These are phyloP conservation scores for Plasmodium ovale DNA, from an alignment of 169 alveolate genomes.

Conservation along the genomic window DNA sequence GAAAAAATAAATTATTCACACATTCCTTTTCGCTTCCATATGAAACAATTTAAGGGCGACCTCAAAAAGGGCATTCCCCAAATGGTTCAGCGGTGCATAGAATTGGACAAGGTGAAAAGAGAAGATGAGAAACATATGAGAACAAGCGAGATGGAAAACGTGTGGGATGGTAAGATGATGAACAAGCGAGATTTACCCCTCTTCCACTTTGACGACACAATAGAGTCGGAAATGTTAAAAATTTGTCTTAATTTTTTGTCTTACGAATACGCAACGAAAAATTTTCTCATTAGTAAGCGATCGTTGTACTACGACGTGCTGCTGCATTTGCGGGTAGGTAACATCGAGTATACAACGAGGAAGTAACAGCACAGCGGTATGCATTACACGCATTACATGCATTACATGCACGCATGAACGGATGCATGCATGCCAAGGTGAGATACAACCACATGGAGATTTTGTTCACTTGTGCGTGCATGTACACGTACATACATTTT, in stretches of 20 bases:
- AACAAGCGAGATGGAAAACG: neutral
- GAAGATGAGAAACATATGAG: neutral
- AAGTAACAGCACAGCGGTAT: no score
- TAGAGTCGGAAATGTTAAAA: conserved; percentile 3
- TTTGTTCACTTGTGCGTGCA: no score
- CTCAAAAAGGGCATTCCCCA: neutral
- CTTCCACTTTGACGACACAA: neutral
- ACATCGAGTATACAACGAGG: no score
- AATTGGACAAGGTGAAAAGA: neutral
- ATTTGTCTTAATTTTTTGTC: conserved; percentile 40
- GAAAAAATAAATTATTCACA: neutral
- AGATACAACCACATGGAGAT: no score
- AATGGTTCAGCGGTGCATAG: neutral
- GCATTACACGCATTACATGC: no score
- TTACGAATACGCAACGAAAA: neutral
- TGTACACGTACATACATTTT: neutral
- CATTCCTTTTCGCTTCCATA: neutral
- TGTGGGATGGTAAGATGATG: no score
- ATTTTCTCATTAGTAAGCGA: conserved; percentile 17
- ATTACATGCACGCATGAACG: no score
- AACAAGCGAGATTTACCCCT: no score
- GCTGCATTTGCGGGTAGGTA: no score
- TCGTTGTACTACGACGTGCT: conserved; percentile 25
- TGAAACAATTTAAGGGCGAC: neutral
- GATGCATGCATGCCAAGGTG: no score